Evolutionary conservation across 495 filamentous ascomycete species (phyloP), one percentile per base, ranked within the genome.

Genomic region (Trichocladium uniseriatum): DNA sequence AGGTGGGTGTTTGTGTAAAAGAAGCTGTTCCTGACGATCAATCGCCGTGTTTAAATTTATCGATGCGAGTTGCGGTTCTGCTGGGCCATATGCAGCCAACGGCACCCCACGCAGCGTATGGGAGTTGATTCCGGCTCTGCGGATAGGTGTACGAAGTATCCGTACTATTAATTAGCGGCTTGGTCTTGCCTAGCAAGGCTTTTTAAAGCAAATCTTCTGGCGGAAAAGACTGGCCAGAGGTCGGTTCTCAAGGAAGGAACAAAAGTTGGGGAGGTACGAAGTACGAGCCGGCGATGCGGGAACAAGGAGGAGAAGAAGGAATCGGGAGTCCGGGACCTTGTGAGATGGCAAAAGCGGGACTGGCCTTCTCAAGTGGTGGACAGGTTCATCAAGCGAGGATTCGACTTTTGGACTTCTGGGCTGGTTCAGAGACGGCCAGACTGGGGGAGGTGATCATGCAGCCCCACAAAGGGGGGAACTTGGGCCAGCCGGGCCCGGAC

Each of bases 381-480:
- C 8, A 49, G 27, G 6, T 22, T 16, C 37, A 22, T 14, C 45
- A 49, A 49, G 42, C 41, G 28, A 41, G 37, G 16, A 52, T 35
- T 46, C 28, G 37, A 42, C 18, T 2, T 27, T 8, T 8, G 5
- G 31, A 32, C 42, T 20, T 46, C 10, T 46, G 52, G 58, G 43
- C 52, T 50, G 34, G 60, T 58, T 54, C 57, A 47, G 56, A 36
- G 52, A 54, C 43, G 37, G 47, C 47, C 45, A 48, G 45, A 50
- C 50, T 59, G 53, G 55, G 55, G 49, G 41, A 54, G 60, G 31
- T 54, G 60, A 65, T 65, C 63, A 66, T 64, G 60, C 60, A 61
- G 54, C 51, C 54, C 58, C 45, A 40, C 37, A 39, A 47, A n/a
- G n/a, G n/a, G 44, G 48, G 50, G 24, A 36, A 38, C 24, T 32